phyloP scores from a whole-genome alignment of 371 early-diverging fungal genomes.

The Mortierella sp. region DNA sequence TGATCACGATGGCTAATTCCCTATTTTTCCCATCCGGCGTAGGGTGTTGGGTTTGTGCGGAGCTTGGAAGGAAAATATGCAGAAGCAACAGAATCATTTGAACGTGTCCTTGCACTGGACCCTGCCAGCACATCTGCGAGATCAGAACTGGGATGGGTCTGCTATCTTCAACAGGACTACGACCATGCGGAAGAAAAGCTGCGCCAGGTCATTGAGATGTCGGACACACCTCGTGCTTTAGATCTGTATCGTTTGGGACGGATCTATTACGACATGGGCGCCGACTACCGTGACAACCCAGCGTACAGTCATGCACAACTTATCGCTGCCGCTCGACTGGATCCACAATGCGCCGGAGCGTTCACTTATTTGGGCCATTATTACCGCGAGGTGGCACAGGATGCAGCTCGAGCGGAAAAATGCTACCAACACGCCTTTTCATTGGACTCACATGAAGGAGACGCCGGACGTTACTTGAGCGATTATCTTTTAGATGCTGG shows the following conservation, averaged over 20 bases:
- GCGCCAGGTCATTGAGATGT: slow-evolving; percentile 60
- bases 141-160: slow-evolving; percentile 74
- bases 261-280: slow-evolving; percentile 85
- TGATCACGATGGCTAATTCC: not conserved
- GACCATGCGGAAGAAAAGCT: slow-evolving; percentile 67
- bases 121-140: slow-evolving; percentile 59
- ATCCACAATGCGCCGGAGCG: slow-evolving; percentile 71
- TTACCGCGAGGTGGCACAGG: slow-evolving; percentile 74
- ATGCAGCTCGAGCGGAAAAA: slow-evolving; percentile 75
- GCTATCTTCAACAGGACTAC: slow-evolving; percentile 63
- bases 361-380: slow-evolving; percentile 87
- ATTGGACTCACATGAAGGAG: slow-evolving; percentile 73
- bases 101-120: slow-evolving; percentile 60
- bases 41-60: slow-evolving; percentile 54
- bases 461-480: slow-evolving; percentile 74
- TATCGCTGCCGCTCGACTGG: slow-evolving; percentile 78
- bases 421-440: slow-evolving; percentile 84
- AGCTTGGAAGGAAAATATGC: slow-evolving; percentile 52
- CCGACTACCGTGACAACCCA: slow-evolving; percentile 62
- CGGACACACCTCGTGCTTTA: slow-evolving; percentile 57
- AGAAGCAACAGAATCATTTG: slow-evolving; percentile 66
- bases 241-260: slow-evolving; percentile 77
- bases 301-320: slow-evolving; percentile 73
- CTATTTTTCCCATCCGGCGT: not conserved
- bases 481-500: slow-evolving; percentile 67